phyloP scores from a whole-genome alignment of 2,329 filamentous ascomycete species.

The Colletotrichum destructivum region DNA sequence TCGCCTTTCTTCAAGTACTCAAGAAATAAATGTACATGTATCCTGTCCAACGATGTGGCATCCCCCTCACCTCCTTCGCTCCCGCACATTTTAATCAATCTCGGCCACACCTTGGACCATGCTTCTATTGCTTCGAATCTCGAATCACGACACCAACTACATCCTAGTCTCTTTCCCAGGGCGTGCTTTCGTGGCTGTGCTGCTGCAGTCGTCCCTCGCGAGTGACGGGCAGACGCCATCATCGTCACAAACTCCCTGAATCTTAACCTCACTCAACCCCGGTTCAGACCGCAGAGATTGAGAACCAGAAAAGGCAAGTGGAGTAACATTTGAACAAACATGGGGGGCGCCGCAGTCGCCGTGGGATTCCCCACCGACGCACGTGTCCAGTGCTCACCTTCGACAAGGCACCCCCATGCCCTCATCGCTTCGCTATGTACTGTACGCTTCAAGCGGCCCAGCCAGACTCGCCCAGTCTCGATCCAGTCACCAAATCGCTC shows the following conservation, averaged over 20 bases:
- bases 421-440: neutral
- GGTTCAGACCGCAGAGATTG: neutral
- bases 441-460: neutral
- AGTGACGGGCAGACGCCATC: conserved; percentile 18
- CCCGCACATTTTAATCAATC: conserved; percentile 22
- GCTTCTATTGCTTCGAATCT: conserved; percentile 20
- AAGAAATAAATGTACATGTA: neutral
- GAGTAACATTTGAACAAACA: conserved; percentile 10
- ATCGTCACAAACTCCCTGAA: conserved; percentile 4
- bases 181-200: conserved; percentile 33
- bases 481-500: conserved; percentile 1
- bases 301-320: conserved; percentile 23
- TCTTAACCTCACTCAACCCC: neutral
- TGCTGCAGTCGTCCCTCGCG: conserved; percentile 1
- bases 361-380: conserved; percentile 16
- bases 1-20: too few relatives aligned
- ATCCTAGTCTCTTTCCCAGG: neutral
- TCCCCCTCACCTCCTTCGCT: conserved; percentile 16
- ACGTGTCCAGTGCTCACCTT: conserved; percentile 31
- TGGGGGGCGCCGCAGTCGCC: conserved; percentile 5
- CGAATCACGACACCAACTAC: conserved; percentile 12
- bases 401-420: neutral
- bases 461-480: neutral
- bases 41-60: conserved; percentile 3
- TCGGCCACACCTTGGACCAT: conserved; percentile 24